A percentile compares a stretch with the other conserved stretches of the same genome.
Conservation (phyloP, 2,329 filamentous ascomycete genomes). For the Paecilomyces dactylethromorphus region DNA sequence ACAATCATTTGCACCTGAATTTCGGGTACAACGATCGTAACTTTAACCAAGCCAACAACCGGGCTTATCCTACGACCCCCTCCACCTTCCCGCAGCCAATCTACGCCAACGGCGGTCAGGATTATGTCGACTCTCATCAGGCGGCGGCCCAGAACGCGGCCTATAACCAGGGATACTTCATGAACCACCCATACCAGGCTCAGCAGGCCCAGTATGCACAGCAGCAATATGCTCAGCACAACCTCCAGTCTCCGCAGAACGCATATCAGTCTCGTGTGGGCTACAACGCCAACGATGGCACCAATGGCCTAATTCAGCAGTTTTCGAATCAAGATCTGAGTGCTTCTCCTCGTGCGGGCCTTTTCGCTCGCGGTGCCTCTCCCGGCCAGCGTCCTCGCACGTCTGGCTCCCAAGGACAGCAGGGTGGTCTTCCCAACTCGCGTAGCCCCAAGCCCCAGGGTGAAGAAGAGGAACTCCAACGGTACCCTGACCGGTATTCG, state of each 20-base stretch:
- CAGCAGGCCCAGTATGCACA: conserved; percentile 46
- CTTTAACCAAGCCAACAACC: conserved; percentile 57
- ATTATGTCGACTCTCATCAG: conserved; percentile 48
- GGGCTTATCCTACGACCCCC: conserved; percentile 78
- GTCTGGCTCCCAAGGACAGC: conserved; percentile 59
- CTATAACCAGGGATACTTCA: conserved; percentile 52
- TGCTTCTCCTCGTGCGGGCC: conserved; percentile 60
- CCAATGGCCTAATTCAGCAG: conserved; percentile 87
- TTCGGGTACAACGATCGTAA: conserved; percentile 56
- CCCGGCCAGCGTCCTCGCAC: conserved; percentile 76
- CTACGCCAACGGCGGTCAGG: conserved; percentile 55
- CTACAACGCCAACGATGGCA: conserved; percentile 66
- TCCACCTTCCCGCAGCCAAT: conserved; percentile 95
- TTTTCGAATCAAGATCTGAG: conserved; percentile 95
- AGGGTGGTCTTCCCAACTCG: conserved; percentile 52
- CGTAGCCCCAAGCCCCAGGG: conserved; percentile 48
- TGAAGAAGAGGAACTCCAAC: conserved; percentile 66
- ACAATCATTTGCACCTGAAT: conserved; percentile 45
- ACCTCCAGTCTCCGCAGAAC: conserved; percentile 50
- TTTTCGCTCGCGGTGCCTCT: conserved; percentile 59
- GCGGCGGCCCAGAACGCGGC: conserved; percentile 27
- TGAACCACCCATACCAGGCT: conserved; percentile 53
- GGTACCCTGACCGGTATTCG: conserved; percentile 77
- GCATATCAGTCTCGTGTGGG: conserved; percentile 47
- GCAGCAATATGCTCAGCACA: conserved; percentile 46